Evolutionary conservation across 768 basidiomycete genomes (phyloP), one percentile per base, ranked within the genome.

Genomic region (Tephrocybe rancida): DNA sequence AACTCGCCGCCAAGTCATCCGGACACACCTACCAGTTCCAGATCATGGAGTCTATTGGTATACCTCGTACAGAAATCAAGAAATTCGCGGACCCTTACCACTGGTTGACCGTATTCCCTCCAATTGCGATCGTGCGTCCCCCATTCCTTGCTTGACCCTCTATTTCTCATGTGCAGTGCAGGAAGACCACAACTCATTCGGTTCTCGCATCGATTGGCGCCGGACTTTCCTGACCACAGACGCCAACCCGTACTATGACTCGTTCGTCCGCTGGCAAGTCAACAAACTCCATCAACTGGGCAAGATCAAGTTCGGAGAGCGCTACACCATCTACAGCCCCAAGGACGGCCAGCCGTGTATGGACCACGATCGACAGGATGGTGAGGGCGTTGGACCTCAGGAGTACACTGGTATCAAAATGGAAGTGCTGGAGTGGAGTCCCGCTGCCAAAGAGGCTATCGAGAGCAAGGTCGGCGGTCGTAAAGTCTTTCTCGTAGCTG

Each of bases 331-430:
- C 66, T 99, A 97, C 80, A 95, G 92, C 59, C 94, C 95, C 2
- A 98, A 98, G 71, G 97, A 99, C 61, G 95, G 95, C 2, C 97
- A 98, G 66, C 96, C 97, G 0, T 99, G 97, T 67, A 98, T 99
- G 97, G 97, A 99, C 71, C 97, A 99, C 74, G 97, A 99, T 70
- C 89, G 97, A 52, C 83, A 86, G 47, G 92, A 93, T 54, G 97
- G 97, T 37, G 97, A 99, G 72, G 96, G 88, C 43, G 76, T 94
- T 50, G 93, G 92, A 5, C 97, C 97, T 3, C 93, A 95, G 64
- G 96, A 98, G 67, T 98, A 98, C 73, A 92, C 95, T 18, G 89
- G 78, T 18, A 72, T 98, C 70, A 98, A 97, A 77, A 92, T 98
- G 90, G 86, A 92, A 70, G 94, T 98, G 2, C 73, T 86, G 13